phyloP scores from a whole-genome alignment of 1,284 basidiomycete genomes.

The Apiotrichum porosum region DNA sequence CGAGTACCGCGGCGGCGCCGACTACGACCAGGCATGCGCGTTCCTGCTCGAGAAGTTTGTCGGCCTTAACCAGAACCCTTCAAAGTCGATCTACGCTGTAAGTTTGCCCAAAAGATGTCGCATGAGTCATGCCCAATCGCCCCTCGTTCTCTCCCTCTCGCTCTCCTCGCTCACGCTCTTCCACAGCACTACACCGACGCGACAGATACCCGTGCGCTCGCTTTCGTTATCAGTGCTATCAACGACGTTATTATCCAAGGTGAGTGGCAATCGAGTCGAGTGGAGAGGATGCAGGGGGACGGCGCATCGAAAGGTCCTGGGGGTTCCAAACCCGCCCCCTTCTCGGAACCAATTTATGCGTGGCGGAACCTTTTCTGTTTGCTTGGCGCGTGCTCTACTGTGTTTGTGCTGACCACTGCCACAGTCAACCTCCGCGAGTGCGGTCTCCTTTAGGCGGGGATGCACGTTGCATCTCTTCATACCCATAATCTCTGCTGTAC shows the following conservation, averaged over 20 bases:
- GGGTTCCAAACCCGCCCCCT: too few species aligned
- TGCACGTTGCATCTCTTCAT: neutral
- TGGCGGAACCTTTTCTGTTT: too few species aligned
- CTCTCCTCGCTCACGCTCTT: too few species aligned
- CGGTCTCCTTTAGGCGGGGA: constrained; percentile 40
- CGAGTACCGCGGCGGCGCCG: constrained; percentile 62
- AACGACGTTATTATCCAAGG: constrained; percentile 53
- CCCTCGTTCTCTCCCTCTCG: neutral
- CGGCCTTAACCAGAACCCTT: constrained; percentile 74
- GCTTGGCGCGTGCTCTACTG: too few species aligned
- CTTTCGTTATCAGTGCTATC: constrained; percentile 55
- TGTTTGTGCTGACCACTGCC: too few species aligned
- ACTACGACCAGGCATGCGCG: constrained; percentile 79
- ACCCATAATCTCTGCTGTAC: constrained; percentile 13
- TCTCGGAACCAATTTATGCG: too few species aligned
- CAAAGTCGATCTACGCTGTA: constrained; percentile 51
- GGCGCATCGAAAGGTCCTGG: too few species aligned
- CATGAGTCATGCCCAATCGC: too few species aligned
- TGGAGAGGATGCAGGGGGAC: too few species aligned
- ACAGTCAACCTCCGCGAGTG: constrained; percentile 49
- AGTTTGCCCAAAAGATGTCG: too few species aligned
- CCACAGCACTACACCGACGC: constrained; percentile 51
- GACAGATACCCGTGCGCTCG: constrained; percentile 54
- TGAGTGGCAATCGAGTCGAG: constrained; percentile 4
- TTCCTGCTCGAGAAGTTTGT: constrained; percentile 84